These are phyloP conservation scores for Acorus calamus DNA, from an alignment of 106 monocot genomes.

Conservation along the genomic window DNA sequence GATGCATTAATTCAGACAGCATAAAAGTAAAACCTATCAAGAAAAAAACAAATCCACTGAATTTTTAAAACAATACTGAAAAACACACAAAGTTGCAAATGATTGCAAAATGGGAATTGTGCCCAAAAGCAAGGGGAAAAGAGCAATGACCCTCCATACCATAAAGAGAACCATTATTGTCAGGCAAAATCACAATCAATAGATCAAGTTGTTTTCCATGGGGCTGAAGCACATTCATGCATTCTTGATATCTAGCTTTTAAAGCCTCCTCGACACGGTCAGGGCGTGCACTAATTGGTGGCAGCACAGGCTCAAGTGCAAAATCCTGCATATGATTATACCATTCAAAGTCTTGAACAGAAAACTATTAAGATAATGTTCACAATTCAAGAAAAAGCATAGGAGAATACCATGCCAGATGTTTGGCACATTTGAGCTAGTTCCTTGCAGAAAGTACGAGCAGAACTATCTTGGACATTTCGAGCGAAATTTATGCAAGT, in stretches of 20 bases:
- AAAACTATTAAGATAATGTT: neutral
- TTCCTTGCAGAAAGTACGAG: slow-evolving; percentile 50
- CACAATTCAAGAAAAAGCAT: neutral
- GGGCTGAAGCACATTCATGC: slow-evolving; percentile 44
- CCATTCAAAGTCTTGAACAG: neutral
- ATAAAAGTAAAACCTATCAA: no score
- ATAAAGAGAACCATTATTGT: slow-evolving; percentile 92
- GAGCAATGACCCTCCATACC: slow-evolving; percentile 29
- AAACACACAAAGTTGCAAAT: no score
- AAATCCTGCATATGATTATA: slow-evolving; percentile 54
- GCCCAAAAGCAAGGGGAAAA: neutral
- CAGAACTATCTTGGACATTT: slow-evolving; percentile 41
- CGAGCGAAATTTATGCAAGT: slow-evolving; percentile 67
- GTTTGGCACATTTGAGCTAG: slow-evolving; percentile 74
- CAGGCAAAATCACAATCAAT: slow-evolving; percentile 80
- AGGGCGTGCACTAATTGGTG: slow-evolving; percentile 42
- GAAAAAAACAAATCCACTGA: no score
- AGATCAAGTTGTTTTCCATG: slow-evolving; percentile 64
- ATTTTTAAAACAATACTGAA: no score
- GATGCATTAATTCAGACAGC: no score
- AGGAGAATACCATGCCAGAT: slow-evolving; percentile 62
- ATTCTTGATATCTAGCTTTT: slow-evolving; percentile 46
- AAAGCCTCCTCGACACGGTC: slow-evolving; percentile 73
- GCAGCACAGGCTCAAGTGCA: slow-evolving; percentile 54
- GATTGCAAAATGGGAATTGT: no score